Evolutionary conservation across 306 rosid species (phyloP).

Genomic region (Vigna nakashimae): DNA sequence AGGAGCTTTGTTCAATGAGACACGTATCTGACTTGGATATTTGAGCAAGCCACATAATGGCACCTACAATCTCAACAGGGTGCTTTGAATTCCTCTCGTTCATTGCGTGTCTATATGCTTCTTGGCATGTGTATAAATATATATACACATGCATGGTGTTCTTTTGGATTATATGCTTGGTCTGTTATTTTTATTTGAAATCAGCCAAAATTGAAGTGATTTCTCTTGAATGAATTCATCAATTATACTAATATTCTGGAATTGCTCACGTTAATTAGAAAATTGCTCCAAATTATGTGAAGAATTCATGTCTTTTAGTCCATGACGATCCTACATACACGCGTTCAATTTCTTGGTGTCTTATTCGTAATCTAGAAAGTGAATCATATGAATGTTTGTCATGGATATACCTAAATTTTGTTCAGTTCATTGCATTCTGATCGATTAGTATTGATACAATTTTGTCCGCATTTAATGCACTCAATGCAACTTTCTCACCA

Average conservation of each 20-base stretch:
- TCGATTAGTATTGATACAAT: conserved; percentile 19
- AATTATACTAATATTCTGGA: conserved; percentile 27
- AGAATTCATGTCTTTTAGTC: conserved; percentile 10
- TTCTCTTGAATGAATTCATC: conserved; percentile 10
- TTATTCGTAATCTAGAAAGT: conserved; percentile 16
- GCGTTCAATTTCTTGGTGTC: not conserved
- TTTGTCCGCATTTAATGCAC: not conserved
- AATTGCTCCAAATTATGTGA: conserved; percentile 25
- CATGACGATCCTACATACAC: conserved; percentile 33
- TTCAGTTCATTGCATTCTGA: conserved; percentile 15
- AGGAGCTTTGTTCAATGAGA: not conserved
- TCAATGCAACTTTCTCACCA: conserved; percentile 14
- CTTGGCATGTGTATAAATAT: not conserved
- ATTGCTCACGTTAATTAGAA: conserved; percentile 6
- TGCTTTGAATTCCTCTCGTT: not conserved
- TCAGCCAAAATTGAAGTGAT: conserved; percentile 27
- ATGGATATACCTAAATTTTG: conserved; percentile 14
- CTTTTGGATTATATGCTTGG: conserved; percentile 2
- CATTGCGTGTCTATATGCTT: conserved; percentile 1
- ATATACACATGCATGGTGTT: not conserved
- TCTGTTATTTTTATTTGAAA: conserved; percentile 12
- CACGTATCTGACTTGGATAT: conserved; percentile 4
- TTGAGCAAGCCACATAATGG: not conserved
- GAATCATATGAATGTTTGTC: conserved; percentile 4
- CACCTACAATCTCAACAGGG: not conserved